Conservation (phyloP, 2,329 filamentous ascomycete genomes). For the Pochonia chlamydosporia region DNA sequence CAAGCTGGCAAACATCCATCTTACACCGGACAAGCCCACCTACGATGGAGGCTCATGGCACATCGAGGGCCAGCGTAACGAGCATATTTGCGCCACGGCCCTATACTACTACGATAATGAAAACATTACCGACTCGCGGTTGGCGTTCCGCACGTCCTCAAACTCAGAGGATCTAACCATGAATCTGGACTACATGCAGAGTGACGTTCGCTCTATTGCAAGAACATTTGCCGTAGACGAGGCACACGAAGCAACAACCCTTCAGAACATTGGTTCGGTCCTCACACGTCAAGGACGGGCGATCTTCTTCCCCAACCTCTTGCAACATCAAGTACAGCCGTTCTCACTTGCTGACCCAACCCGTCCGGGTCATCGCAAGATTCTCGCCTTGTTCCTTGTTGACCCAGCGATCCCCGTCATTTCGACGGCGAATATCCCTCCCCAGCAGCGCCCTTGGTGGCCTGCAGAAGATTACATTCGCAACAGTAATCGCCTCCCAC, state of each 20-base stretch:
- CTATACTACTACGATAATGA: conserved; percentile 49
- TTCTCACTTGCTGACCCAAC: conserved; percentile 47
- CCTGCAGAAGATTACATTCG: not conserved
- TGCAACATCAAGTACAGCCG: conserved; percentile 45
- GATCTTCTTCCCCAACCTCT: conserved; percentile 49
- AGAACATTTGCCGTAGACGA: conserved; percentile 28
- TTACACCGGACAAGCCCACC: conserved; percentile 21
- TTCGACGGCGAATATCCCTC: conserved; percentile 38
- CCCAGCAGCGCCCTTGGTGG: conserved; percentile 35
- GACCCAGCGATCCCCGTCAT: conserved; percentile 45
- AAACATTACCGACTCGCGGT: conserved; percentile 49
- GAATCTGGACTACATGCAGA: conserved; percentile 23
- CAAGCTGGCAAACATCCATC: conserved; percentile 56
- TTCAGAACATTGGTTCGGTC: conserved; percentile 40
- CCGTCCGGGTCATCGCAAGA: conserved; percentile 51
- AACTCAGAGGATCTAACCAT: conserved; percentile 21
- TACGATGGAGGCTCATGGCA: conserved; percentile 2
- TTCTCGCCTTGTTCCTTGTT: conserved; percentile 55
- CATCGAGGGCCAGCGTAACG: conserved; percentile 21
- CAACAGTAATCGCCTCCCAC: not conserved
- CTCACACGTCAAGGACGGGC: conserved; percentile 40
- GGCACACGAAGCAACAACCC: not conserved
- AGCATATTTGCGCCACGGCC: conserved; percentile 21
- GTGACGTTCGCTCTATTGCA: conserved; percentile 26
- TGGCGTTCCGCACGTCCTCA: conserved; percentile 43